Conservation (phyloP, 805 yeast species). For the Metschnikowia orientalis region DNA sequence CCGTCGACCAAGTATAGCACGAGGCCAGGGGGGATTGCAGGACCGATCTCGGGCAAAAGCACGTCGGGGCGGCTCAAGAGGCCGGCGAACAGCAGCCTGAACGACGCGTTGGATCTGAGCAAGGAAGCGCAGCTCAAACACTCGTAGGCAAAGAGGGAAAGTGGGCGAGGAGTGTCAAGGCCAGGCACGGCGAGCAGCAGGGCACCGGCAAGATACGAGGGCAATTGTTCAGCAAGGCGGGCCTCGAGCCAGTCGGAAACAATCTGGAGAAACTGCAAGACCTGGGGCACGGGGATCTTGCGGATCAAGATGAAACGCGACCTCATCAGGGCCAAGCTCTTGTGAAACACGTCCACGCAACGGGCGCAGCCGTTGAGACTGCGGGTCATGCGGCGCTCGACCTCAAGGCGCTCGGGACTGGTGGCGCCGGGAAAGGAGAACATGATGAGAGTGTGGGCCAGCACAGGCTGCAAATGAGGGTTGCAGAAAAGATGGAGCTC, state of each 20-base stretch:
- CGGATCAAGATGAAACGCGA: slow-evolving; percentile 50
- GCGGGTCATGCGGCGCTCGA: slow-evolving; percentile 39
- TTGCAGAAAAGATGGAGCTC: slow-evolving; percentile 56
- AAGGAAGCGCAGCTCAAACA: slow-evolving; percentile 51
- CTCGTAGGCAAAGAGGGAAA: slow-evolving; percentile 30
- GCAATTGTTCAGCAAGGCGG: slow-evolving; percentile 12
- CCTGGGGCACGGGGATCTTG: slow-evolving; percentile 33
- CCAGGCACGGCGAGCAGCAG: slow-evolving; percentile 3
- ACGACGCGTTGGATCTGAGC: slow-evolving; percentile 33
- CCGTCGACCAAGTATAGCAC: slow-evolving; percentile 57
- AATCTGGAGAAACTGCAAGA: slow-evolving; percentile 27
- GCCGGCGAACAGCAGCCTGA: slow-evolving; percentile 31
- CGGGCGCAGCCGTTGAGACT: slow-evolving; percentile 46
- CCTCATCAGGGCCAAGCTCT: slow-evolving; percentile 48
- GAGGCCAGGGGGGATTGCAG: slow-evolving; percentile 41
- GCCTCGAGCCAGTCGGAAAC: slow-evolving; percentile 36
- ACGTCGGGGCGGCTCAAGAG: slow-evolving; percentile 2
- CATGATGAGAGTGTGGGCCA: slow-evolving; percentile 52
- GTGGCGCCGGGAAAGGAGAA: slow-evolving; percentile 48
- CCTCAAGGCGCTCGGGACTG: slow-evolving; percentile 31
- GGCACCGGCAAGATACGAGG: slow-evolving; percentile 5
- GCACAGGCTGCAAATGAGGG: slow-evolving; percentile 40
- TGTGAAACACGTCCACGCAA: slow-evolving; percentile 52
- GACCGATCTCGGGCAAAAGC: not conserved
- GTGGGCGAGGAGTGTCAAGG: slow-evolving; percentile 4